A percentile compares a stretch with the other conserved stretches of the same genome.
Conservation (phyloP, 768 basidiomycete genomes). For the Antrodiella citrinella region DNA sequence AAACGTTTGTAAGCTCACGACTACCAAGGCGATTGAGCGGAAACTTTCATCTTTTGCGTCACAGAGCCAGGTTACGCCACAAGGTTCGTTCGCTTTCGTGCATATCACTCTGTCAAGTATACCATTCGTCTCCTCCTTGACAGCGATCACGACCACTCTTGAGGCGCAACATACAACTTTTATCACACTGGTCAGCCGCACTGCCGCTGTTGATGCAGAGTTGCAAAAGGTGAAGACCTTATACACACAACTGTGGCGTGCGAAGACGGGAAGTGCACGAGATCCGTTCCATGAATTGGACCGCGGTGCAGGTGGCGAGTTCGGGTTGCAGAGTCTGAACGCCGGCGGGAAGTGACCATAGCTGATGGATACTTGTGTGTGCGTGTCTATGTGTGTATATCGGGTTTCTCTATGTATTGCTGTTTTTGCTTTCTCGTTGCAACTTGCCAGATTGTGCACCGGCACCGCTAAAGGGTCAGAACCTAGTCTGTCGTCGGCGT, state of each 20-base stretch:
- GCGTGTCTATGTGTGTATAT: no score
- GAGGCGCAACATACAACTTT: conserved; percentile 77
- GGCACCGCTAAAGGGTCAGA: no score
- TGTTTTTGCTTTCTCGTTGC: no score
- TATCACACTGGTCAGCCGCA: conserved; percentile 68
- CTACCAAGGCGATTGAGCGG: conserved; percentile 68
- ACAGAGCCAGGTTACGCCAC: conserved; percentile 64
- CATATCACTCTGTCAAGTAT: not conserved
- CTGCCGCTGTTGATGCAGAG: conserved; percentile 65
- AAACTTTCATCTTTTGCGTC: conserved; percentile 62
- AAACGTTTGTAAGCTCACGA: no score
- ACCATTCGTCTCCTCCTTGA: conserved; percentile 7
- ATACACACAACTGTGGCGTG: conserved; percentile 74
- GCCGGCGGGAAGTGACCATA: conserved; percentile 14
- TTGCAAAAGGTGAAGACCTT: conserved; percentile 67
- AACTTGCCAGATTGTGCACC: no score
- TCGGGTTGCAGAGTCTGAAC: conserved; percentile 40
- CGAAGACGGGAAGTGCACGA: conserved; percentile 72
- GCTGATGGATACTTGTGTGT: no score
- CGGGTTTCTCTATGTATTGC: no score
- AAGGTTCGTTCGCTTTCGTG: conserved; percentile 32
- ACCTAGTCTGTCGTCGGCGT: no score
- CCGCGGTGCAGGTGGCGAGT: conserved; percentile 32
- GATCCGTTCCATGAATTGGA: conserved; percentile 65
- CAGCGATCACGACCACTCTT: conserved; percentile 68